These are phyloP conservation scores for Gracilaria gracilis DNA, from an alignment of 23 red algal genomes.

Conservation along the genomic window DNA sequence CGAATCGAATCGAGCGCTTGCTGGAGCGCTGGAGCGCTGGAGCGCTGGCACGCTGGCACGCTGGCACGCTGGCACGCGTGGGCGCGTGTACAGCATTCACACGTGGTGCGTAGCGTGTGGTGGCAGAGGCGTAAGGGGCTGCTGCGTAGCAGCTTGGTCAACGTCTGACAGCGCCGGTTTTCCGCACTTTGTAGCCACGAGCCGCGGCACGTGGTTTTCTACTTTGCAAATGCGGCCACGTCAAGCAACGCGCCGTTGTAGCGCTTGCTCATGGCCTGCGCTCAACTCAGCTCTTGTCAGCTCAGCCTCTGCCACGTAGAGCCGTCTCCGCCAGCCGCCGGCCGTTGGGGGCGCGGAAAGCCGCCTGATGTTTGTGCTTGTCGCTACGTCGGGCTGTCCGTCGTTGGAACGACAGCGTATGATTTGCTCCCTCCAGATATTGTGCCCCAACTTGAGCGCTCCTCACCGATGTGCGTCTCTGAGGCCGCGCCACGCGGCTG, in stretches of 20 bases:
- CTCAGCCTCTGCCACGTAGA: background rate
- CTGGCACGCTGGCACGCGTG: too few relatives aligned
- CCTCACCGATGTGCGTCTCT: background rate
- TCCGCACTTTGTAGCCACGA: background rate
- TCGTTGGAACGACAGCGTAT: background rate
- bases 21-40: too few relatives aligned
- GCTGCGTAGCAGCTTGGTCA: background rate
- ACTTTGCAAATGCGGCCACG: slow-evolving; percentile 9
- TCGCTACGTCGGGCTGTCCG: background rate
- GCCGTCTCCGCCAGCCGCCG: background rate
- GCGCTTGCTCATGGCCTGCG: background rate
- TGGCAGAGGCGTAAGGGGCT: too few relatives aligned
- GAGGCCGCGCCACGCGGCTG: slow-evolving; percentile 3
- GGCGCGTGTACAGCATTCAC: too few relatives aligned
- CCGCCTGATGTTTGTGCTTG: background rate
- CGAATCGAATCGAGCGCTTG: too few relatives aligned
- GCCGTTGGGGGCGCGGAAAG: too few relatives aligned
- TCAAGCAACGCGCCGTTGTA: background rate
- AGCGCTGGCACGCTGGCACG: too few relatives aligned
- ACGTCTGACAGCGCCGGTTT: background rate
- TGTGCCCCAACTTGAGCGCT: background rate
- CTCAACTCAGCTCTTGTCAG: background rate
- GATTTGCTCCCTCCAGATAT: background rate
- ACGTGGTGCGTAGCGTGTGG: background rate
- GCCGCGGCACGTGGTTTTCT: background rate